Conservation (phyloP, 1,284 basidiomycete species). For the Vanrija pseudolonga region DNA sequence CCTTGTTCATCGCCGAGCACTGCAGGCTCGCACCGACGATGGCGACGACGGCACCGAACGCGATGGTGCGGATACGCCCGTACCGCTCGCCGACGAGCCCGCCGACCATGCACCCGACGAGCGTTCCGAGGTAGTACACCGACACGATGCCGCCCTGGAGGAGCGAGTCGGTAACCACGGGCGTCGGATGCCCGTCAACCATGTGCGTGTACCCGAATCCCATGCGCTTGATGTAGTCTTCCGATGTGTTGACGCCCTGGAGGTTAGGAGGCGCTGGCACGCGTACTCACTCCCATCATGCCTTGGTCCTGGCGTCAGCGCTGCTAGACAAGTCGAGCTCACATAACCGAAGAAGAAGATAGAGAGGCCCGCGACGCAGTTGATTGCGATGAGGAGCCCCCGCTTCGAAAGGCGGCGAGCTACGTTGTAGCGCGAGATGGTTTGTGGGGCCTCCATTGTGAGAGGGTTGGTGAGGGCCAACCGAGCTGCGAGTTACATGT, state of each 20-base stretch:
- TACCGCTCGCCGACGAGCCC: constrained; percentile 13
- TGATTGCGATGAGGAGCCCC: constrained; percentile 23
- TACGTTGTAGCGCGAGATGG: constrained; percentile 13
- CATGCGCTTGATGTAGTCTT: constrained; percentile 27
- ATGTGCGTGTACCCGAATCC: constrained; percentile 23
- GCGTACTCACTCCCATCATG: too few relatives aligned
- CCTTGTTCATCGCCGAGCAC: constrained; percentile 59
- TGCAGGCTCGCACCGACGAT: constrained; percentile 58
- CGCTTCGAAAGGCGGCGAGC: constrained; percentile 15
- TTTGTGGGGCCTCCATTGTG: too few relatives aligned
- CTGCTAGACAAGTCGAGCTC: background rate
- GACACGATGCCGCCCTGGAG: constrained; percentile 44
- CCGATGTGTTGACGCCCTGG: constrained; percentile 24
- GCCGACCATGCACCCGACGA: constrained; percentile 31
- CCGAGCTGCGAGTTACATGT: too few relatives aligned
- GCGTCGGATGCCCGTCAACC: constrained; percentile 18
- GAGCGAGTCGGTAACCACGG: constrained; percentile 55
- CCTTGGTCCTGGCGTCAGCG: too few relatives aligned
- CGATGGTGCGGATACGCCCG: constrained; percentile 59
- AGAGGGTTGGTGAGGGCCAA: too few relatives aligned
- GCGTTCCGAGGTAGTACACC: constrained; percentile 34
- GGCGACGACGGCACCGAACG: constrained; percentile 48
- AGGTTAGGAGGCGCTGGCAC: background rate
- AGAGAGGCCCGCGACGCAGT: constrained; percentile 20
- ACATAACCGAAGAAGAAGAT: constrained; percentile 34